phyloP scores from a whole-genome alignment of 768 basidiomycete genomes.

The Mycena belliarum region DNA sequence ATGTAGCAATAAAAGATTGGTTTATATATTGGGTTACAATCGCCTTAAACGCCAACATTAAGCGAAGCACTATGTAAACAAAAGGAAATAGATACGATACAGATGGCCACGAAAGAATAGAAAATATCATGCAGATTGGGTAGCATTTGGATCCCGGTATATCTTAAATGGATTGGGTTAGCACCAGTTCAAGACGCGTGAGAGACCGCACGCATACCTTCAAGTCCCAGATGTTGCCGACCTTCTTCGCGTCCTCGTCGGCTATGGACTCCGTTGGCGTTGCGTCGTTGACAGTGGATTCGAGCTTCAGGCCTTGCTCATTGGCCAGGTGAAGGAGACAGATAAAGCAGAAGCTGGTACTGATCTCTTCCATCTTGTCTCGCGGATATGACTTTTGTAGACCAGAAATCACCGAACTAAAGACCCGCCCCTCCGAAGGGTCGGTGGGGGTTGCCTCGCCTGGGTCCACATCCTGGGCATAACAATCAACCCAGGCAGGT shows the following conservation, averaged over 20 bases:
- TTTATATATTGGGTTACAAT: constrained; percentile 14
- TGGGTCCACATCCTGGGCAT: constrained; percentile 55
- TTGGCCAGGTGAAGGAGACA: constrained; percentile 95
- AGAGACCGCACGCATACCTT: constrained; percentile 48
- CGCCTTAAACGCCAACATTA: not conserved
- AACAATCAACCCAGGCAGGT: not conserved
- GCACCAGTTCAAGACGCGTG: not conserved
- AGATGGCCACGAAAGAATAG: not conserved
- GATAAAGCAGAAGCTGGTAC: constrained; percentile 99
- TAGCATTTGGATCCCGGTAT: constrained; percentile 44
- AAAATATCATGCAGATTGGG: constrained; percentile 21
- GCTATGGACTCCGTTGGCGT: constrained; percentile 38
- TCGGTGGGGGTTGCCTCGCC: constrained; percentile 50
- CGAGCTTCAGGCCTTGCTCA: constrained; percentile 90
- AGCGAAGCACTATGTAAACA: constrained; percentile 13
- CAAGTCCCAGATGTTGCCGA: constrained; percentile 75
- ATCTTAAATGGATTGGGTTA: constrained; percentile 34
- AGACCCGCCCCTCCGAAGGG: constrained; percentile 65
- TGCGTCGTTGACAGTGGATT: constrained; percentile 40
- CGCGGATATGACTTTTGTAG: constrained; percentile 81
- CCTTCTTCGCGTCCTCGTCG: constrained; percentile 44
- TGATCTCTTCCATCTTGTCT: constrained; percentile 97
- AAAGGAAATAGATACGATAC: constrained; percentile 16
- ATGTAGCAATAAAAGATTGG: not conserved
- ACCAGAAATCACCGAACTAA: constrained; percentile 79